phyloP scores from a whole-genome alignment of 176 grass and related monocot species.

The Eleusine indica region DNA sequence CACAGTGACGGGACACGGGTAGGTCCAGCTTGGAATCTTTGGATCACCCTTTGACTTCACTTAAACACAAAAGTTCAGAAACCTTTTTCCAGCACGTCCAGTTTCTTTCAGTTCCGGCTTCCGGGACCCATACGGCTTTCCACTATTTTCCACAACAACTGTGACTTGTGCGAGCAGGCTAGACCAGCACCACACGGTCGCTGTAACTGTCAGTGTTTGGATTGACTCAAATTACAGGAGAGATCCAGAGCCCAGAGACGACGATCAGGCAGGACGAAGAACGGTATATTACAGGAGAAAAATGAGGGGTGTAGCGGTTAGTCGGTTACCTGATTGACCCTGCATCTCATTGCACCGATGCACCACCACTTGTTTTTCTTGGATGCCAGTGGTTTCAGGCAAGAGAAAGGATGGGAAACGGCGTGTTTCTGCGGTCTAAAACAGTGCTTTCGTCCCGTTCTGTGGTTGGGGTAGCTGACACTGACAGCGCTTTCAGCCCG shows the following conservation, averaged over 20 bases:
- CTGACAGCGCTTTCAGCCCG: no score
- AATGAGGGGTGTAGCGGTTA: neutral
- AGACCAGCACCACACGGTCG: neutral
- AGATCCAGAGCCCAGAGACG: neutral
- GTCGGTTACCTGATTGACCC: constrained; percentile 23
- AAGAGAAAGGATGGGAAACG: neutral
- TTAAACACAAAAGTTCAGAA: neutral
- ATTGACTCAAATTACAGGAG: neutral
- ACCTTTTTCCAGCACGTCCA: neutral
- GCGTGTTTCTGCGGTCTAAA: neutral
- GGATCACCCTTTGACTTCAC: constrained; percentile 8
- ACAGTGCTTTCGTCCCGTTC: neutral
- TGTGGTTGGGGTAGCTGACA: neutral
- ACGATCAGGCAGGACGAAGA: neutral
- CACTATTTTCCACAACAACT: constrained; percentile 36
- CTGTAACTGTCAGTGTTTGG: neutral
- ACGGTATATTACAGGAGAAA: neutral
- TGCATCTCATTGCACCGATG: neutral
- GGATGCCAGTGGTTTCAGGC: neutral
- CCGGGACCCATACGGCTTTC: neutral
- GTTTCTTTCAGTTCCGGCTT: constrained; percentile 22
- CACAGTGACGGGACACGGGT: neutral
- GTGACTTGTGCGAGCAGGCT: neutral
- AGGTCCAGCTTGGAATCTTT: neutral
- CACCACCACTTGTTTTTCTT: neutral